Conservation (phyloP, 352 stramenopile genomes). For the Stramenopiles sp. region DNA sequence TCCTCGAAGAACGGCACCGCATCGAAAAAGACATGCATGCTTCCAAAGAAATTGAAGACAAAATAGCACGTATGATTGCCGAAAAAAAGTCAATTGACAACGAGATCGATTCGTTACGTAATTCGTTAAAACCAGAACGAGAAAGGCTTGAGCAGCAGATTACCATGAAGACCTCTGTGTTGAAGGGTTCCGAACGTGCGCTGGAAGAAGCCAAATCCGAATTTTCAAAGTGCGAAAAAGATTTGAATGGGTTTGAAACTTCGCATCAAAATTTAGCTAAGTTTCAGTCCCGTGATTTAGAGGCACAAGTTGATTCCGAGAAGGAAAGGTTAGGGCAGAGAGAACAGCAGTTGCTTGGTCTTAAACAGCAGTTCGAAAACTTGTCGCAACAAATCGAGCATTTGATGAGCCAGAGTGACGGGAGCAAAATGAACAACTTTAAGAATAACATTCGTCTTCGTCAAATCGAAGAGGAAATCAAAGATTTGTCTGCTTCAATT, state of each 20-base stretch:
- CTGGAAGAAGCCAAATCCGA: not conserved
- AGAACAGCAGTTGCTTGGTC: not conserved
- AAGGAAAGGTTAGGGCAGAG: not conserved
- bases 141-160: not conserved
- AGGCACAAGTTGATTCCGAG: not conserved
- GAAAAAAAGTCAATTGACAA: not conserved
- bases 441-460: conserved; percentile 7
- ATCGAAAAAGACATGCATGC: conserved; percentile 3
- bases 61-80: not conserved
- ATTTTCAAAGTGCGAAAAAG: not conserved
- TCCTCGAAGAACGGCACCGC: not conserved
- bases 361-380: not conserved
- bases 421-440: not conserved
- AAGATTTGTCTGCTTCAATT: not conserved
- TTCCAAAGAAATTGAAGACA: not conserved
- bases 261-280: not conserved
- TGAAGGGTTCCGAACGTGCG: not conserved
- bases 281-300: not conserved
- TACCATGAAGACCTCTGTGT: not conserved
- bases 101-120: not conserved
- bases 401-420: not conserved
- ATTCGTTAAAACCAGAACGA: not conserved
- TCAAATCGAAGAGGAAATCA: conserved; percentile 9
- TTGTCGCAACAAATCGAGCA: not conserved
- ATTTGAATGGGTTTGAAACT: not conserved